Evolutionary conservation across 306 rosid genomes (phyloP).

Genomic region (Echinosophora koreensis): DNA sequence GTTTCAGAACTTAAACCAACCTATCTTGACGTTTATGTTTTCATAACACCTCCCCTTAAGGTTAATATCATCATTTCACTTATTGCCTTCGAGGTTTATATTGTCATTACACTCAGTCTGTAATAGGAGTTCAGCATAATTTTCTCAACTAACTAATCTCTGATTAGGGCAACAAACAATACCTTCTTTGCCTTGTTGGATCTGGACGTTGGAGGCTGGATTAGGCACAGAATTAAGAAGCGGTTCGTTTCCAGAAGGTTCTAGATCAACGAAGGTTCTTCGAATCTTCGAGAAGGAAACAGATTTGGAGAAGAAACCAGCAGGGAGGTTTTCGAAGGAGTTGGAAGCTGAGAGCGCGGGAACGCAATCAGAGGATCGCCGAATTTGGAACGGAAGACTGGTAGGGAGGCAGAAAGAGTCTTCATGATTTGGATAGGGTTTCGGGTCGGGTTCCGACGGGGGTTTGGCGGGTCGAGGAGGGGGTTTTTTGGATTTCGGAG

Average conservation of each 20-base stretch:
- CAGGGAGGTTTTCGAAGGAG: constrained; percentile 68
- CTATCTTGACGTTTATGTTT: no score
- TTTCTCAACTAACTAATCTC: not conserved
- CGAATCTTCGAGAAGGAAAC: constrained; percentile 70
- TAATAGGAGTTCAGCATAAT: no score
- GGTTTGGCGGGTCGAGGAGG: constrained; percentile 38
- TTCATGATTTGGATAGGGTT: constrained; percentile 5
- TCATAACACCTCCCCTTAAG: no score
- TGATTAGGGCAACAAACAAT: not conserved
- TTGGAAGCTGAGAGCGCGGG: constrained; percentile 47
- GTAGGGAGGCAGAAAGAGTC: constrained; percentile 46
- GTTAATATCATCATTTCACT: no score
- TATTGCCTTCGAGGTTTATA: no score
- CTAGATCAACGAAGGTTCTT: constrained; percentile 53
- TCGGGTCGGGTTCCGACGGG: not conserved
- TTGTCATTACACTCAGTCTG: no score
- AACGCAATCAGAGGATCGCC: constrained; percentile 54
- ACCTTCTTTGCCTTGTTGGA: constrained; percentile 33
- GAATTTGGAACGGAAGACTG: constrained; percentile 71
- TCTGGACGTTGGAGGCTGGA: constrained; percentile 18
- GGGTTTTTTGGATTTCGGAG: constrained; percentile 53
- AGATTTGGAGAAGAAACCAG: constrained; percentile 65
- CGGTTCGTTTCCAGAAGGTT: constrained; percentile 47
- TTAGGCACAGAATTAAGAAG: constrained; percentile 31
- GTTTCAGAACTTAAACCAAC: no score